Base-by-base conservation (phyloP, 2,329 filamentous ascomycete genomes). In the Spiromastix sp. region DNA sequence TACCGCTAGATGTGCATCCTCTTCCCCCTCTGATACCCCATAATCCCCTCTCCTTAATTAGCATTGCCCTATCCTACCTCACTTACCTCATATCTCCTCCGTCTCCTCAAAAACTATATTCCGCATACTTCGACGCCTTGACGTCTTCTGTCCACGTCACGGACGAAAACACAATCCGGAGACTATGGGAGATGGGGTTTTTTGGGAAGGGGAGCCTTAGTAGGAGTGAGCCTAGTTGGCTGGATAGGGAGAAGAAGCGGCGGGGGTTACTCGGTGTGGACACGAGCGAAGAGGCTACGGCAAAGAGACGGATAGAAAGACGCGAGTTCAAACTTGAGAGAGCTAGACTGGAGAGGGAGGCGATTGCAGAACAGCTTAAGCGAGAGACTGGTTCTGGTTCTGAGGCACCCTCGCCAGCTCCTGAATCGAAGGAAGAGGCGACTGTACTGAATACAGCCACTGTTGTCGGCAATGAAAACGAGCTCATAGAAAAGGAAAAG, bases 181-280 rank as follows among this genome's bases (percentile, higher is more conserved):
- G 80, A 1, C 61, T 98, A 16, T 98, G 93, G 91, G 84, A 94
- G 59, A 85, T 93, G 64, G 91, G 91, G 4, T 98, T 98, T 61
- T 98, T 89, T 59, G 93, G 93, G 31, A 95, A 95, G 59, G 91
- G 91, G 29, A 89, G 70, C 48, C 66, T 96, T 39, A 95, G 87
- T 64, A 77, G 93, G 49, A 95, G 87, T 67, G 89, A 98, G 57
- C 89, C 89, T 3, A 91, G 79, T 47, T 98, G 91, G 91, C 60
- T 94, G 33, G 82, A 83, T 44, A 72, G 82, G 43, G 85, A 94
- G 59, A 81, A 84, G 57, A 77, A 80, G 18, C 73, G 80, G 33
- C 71, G 71, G 40, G 82, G 82, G 8, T 59, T 78, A 11, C 63
- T 77, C 17, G 71, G 74, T 20, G 67, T 64, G 16, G 70, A 76